These are phyloP conservation scores for Dentipellis sp. DNA, from an alignment of 768 basidiomycete genomes.

Conservation along the genomic window DNA sequence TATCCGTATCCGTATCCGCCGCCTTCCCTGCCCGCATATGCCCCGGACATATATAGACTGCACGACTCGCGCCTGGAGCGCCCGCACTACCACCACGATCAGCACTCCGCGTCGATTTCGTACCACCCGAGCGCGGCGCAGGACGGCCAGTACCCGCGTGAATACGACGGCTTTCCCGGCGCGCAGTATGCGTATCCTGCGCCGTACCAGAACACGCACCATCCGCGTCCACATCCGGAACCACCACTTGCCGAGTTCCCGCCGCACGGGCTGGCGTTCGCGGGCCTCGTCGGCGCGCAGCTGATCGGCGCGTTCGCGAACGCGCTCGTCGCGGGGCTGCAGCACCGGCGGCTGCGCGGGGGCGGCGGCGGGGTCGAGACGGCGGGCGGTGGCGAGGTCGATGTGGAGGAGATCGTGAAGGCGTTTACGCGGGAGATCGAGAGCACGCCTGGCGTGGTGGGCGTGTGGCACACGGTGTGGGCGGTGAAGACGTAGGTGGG, in stretches of 20 bases:
- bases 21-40: no score
- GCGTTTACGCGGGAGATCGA: constrained; percentile 6
- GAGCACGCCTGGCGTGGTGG: not conserved
- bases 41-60: no score
- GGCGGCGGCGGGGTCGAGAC: not conserved
- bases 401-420: constrained; percentile 1
- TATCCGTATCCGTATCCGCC: not conserved
- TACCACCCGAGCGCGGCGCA: not conserved
- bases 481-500: constrained; percentile 4
- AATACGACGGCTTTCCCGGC: no score
- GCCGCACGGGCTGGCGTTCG: not conserved
- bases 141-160: not conserved
- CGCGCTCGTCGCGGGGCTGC: not conserved
- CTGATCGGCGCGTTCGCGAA: not conserved
- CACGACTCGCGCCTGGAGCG: no score
- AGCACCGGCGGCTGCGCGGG: constrained; percentile 2
- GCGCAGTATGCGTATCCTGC: no score
- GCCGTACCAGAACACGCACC: not conserved
- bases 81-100: not conserved
- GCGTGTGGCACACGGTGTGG: constrained; percentile 10
- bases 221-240: no score
- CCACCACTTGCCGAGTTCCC: not conserved
- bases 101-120: not conserved
- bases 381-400: constrained; percentile 6
- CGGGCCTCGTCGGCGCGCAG: not conserved